Evolutionary conservation across 1,284 basidiomycete genomes (phyloP).

Genomic region (Apiotrichum montevideense): DNA sequence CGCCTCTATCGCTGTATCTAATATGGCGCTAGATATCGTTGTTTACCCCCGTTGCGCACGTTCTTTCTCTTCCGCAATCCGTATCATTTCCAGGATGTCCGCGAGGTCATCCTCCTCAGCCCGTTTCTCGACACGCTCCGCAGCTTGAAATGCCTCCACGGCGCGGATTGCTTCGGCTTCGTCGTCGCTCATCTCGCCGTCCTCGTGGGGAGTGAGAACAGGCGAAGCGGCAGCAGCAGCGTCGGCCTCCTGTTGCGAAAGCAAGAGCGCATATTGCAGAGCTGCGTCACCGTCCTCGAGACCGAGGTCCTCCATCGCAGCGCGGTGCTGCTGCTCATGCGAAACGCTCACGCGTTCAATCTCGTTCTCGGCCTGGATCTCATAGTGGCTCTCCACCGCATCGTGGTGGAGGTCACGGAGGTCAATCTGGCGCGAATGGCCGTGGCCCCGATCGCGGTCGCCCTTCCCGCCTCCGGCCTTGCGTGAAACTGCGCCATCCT

Average conservation of each 20-base stretch:
- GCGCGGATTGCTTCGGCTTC: conserved; percentile 13
- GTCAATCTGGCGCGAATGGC: conserved; percentile 22
- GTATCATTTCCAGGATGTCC: conserved; percentile 31
- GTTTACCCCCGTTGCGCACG: neutral
- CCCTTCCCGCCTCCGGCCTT: conserved; percentile 22
- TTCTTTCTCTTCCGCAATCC: conserved; percentile 24
- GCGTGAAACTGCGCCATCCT: conserved; percentile 18
- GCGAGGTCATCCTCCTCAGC: conserved; percentile 25
- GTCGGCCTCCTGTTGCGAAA: conserved; percentile 28
- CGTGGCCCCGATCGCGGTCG: conserved; percentile 19
- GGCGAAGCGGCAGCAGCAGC: neutral
- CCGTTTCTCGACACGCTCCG: no score
- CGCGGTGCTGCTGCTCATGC: conserved; percentile 20
- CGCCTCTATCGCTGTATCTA: no score
- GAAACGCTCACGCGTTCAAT: conserved; percentile 11
- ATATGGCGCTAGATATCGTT: no score
- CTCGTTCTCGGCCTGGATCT: conserved; percentile 25
- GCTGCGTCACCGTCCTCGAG: conserved; percentile 36
- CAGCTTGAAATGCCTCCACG: conserved; percentile 8
- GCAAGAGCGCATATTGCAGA: conserved; percentile 38
- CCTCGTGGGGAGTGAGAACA: neutral
- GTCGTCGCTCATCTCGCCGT: conserved; percentile 6
- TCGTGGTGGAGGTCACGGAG: conserved; percentile 32
- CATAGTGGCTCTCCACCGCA: conserved; percentile 25
- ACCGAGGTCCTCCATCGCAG: conserved; percentile 31